These are phyloP conservation scores for Boletus edulis DNA, from an alignment of 768 basidiomycete species.

Conservation along the genomic window DNA sequence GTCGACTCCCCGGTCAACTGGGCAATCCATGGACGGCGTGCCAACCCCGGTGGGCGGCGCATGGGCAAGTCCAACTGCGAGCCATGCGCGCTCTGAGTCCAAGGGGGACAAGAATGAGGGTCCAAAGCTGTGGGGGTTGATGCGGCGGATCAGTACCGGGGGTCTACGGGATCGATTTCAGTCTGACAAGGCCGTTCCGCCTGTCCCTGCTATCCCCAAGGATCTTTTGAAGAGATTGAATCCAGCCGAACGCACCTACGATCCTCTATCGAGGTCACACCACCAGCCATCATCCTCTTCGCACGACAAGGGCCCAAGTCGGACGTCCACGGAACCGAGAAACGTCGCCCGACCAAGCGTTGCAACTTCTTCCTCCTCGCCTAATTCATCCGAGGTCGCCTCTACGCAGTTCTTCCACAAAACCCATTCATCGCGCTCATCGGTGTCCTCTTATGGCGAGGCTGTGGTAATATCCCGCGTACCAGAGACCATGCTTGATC, in stretches of 20 bases:
- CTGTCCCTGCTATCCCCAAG: constrained; percentile 60
- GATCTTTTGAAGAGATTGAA: constrained; percentile 27
- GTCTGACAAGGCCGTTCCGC: constrained; percentile 39
- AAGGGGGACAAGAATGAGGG: constrained; percentile 27
- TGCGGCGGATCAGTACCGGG: constrained; percentile 69
- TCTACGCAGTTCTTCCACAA: constrained; percentile 52
- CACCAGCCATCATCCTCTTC: neutral
- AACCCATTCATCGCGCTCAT: constrained; percentile 49
- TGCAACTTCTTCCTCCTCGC: constrained; percentile 59
- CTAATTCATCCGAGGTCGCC: constrained; percentile 55
- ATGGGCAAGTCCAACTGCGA: constrained; percentile 11
- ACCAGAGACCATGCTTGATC: constrained; percentile 32
- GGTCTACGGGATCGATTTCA: constrained; percentile 52
- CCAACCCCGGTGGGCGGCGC: constrained; percentile 6
- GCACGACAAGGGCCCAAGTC: constrained; percentile 6
- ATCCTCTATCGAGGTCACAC: constrained; percentile 8
- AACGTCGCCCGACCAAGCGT: constrained; percentile 39
- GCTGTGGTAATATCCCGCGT: constrained; percentile 36
- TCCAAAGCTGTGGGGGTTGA: constrained; percentile 60
- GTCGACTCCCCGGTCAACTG: constrained; percentile 5
- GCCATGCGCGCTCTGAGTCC: constrained; percentile 12
- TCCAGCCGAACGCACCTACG: constrained; percentile 1
- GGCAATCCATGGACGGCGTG: constrained; percentile 20
- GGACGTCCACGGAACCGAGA: constrained; percentile 2
- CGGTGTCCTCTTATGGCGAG: constrained; percentile 54